Percentiles rank a stretch among this genome's conserved stretches.
Conservation (phyloP, 352 stramenopile genomes). For the Pythium plurisporium region DNA sequence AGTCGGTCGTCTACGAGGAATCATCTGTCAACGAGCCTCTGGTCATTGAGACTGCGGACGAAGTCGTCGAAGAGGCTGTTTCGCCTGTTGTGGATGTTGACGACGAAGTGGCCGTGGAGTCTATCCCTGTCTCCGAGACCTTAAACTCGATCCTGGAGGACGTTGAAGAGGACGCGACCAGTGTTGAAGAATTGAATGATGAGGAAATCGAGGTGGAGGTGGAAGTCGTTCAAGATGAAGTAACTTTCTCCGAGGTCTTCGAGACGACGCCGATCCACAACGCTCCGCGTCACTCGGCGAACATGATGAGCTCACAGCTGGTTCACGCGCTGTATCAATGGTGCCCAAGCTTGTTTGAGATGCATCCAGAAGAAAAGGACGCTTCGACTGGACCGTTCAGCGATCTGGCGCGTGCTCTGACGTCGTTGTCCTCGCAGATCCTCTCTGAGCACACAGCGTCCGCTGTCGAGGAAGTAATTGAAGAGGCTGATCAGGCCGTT, state of each 20-base stretch:
- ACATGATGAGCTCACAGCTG: not conserved
- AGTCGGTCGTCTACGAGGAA: not conserved
- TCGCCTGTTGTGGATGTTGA: not conserved
- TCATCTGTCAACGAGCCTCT: too few species aligned
- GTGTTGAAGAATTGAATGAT: not conserved
- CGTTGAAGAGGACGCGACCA: not conserved
- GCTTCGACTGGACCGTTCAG: not conserved
- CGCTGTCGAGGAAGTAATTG: not conserved
- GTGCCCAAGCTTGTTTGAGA: conserved; percentile 13
- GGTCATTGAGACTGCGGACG: not conserved
- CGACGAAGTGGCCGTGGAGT: not conserved
- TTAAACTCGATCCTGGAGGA: not conserved
- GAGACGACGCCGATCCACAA: not conserved
- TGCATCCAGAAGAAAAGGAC: not conserved
- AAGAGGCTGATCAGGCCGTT: not conserved
- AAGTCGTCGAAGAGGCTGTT: not conserved
- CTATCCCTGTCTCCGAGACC: too few species aligned
- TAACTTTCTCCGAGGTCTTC: not conserved
- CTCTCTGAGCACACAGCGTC: conserved; percentile 1
- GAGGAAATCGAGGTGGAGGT: not conserved
- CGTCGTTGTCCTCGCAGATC: conserved; percentile 14
- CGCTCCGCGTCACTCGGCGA: not conserved
- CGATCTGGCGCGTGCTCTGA: conserved; percentile 12
- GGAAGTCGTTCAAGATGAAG: not conserved
- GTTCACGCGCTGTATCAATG: conserved; percentile 9